A percentile compares a stretch with the other conserved stretches of the same genome.
phyloP scores from a whole-genome alignment of 345 rosid species.

The Diplotaxis tenuifolia region DNA sequence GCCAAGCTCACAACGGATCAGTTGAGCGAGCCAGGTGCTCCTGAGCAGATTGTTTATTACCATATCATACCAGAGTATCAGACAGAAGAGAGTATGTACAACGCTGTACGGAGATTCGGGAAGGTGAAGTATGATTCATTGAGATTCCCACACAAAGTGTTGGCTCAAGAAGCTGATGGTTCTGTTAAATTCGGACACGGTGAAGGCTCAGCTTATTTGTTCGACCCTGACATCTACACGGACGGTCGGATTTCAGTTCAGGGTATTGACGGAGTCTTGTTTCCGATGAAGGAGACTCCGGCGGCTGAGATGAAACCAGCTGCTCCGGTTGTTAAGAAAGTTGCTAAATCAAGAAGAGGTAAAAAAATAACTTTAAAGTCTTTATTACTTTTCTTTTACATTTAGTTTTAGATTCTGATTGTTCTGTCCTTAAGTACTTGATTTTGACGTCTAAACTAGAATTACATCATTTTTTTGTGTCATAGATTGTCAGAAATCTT shows the following conservation, averaged over 20 bases:
- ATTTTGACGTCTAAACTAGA: conserved; percentile 19
- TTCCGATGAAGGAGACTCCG: conserved; percentile 56
- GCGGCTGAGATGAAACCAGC: conserved; percentile 19
- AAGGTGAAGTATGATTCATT: conserved; percentile 79
- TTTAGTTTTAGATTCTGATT: not conserved
- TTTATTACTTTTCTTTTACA: not conserved
- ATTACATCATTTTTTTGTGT: conserved; percentile 12
- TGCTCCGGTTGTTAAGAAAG: conserved; percentile 49
- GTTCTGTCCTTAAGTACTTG: not conserved
- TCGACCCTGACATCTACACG: conserved; percentile 93
- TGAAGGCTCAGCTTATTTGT: conserved; percentile 74
- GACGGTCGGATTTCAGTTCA: conserved; percentile 95
- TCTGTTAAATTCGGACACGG: conserved; percentile 85
- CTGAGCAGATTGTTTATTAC: conserved; percentile 86
- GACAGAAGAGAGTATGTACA: conserved; percentile 98
- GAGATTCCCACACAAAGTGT: conserved; percentile 78
- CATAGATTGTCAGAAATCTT: not conserved
- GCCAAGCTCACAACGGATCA: conserved; percentile 89
- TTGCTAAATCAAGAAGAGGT: conserved; percentile 83
- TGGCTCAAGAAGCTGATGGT: conserved; percentile 94
- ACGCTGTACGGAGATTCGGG: conserved; percentile 87
- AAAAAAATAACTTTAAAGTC: conserved; percentile 1
- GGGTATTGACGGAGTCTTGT: conserved; percentile 84
- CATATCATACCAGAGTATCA: conserved; percentile 95
- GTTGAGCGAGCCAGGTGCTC: conserved; percentile 91